phyloP scores from a whole-genome alignment of 805 yeast genomes.

The Priceomyces melissophilus region DNA sequence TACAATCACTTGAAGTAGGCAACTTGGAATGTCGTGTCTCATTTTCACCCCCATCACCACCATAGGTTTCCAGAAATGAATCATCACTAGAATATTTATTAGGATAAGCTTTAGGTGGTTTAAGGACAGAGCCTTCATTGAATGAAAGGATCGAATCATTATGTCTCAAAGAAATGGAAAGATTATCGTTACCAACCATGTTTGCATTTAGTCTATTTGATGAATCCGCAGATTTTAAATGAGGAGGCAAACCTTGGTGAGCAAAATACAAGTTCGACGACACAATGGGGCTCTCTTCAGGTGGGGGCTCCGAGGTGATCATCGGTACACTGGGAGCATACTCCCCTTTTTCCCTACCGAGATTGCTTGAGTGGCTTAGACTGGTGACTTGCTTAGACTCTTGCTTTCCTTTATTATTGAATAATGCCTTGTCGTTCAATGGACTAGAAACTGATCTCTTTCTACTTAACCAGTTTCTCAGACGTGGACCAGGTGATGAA shows the following conservation, averaged over 20 bases:
- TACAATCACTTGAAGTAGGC: not conserved
- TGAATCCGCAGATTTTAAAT: constrained; percentile 18
- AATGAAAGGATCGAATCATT: constrained; percentile 33
- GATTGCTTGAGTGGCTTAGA: not conserved
- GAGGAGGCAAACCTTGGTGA: constrained; percentile 59
- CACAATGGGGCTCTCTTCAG: constrained; percentile 22
- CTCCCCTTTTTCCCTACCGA: constrained; percentile 1
- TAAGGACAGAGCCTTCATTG: constrained; percentile 16
- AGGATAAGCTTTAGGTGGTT: constrained; percentile 17
- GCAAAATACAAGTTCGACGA: constrained; percentile 50
- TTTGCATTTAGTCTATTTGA: constrained; percentile 15
- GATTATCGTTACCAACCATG: constrained; percentile 19
- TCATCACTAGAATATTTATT: constrained; percentile 11
- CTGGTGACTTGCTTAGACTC: not conserved
- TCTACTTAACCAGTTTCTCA: constrained; percentile 13
- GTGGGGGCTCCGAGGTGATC: constrained; percentile 8
- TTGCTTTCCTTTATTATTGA: not conserved
- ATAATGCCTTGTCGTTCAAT: constrained; percentile 3
- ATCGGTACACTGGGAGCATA: constrained; percentile 8
- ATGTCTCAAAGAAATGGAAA: constrained; percentile 37
- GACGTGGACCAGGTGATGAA: constrained; percentile 5
- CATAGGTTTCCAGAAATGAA: constrained; percentile 6
- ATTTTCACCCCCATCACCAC: constrained; percentile 1
- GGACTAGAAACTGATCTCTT: constrained; percentile 18
- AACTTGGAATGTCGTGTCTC: constrained; percentile 5